Percentiles rank a stretch among this genome's conserved stretches.
Evolutionary conservation across 2,329 filamentous ascomycete genomes (phyloP).

Genomic region (Talaromyces rugulosus): DNA sequence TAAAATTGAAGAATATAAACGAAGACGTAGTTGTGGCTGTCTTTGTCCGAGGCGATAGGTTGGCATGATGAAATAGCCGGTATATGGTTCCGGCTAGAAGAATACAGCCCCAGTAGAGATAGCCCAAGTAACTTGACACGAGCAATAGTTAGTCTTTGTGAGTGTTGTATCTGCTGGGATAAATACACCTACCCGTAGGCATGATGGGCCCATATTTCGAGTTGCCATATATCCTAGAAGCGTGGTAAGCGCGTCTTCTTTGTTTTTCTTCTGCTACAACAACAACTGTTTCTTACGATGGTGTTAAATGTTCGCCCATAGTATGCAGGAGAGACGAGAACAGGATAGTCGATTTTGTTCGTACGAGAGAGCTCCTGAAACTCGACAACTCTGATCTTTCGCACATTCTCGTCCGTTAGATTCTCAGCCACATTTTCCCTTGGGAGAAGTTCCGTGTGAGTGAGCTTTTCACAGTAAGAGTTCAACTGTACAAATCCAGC

Average conservation of each 20-base stretch:
- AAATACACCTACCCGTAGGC: slow-evolving; percentile 31
- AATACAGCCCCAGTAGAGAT: slow-evolving; percentile 38
- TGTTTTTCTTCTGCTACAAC: not conserved
- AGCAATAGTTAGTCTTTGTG: not conserved
- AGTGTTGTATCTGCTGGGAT: not conserved
- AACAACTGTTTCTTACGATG: slow-evolving; percentile 22
- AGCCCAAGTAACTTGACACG: slow-evolving; percentile 25
- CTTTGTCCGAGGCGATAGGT: not conserved
- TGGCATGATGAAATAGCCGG: slow-evolving; percentile 23
- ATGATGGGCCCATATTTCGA: slow-evolving; percentile 21
- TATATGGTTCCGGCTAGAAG: slow-evolving; percentile 31
- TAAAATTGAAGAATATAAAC: slow-evolving; percentile 1
- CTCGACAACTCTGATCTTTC: slow-evolving; percentile 27
- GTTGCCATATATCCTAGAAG: slow-evolving; percentile 27
- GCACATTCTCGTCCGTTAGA: slow-evolving; percentile 31
- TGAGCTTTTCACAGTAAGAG: slow-evolving; percentile 23
- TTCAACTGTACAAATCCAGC: slow-evolving; percentile 22
- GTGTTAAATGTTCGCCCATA: slow-evolving; percentile 29
- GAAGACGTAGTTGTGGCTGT: slow-evolving; percentile 1
- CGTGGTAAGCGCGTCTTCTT: slow-evolving; percentile 16
- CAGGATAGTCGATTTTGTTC: slow-evolving; percentile 19
- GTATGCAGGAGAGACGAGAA: slow-evolving; percentile 29
- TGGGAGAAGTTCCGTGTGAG: slow-evolving; percentile 16
- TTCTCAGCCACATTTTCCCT: slow-evolving; percentile 10
- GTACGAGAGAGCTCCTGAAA: slow-evolving; percentile 24